Evolutionary conservation across 169 alveolate genomes (phyloP).

Genomic region (Plasmodium vinckei): DNA sequence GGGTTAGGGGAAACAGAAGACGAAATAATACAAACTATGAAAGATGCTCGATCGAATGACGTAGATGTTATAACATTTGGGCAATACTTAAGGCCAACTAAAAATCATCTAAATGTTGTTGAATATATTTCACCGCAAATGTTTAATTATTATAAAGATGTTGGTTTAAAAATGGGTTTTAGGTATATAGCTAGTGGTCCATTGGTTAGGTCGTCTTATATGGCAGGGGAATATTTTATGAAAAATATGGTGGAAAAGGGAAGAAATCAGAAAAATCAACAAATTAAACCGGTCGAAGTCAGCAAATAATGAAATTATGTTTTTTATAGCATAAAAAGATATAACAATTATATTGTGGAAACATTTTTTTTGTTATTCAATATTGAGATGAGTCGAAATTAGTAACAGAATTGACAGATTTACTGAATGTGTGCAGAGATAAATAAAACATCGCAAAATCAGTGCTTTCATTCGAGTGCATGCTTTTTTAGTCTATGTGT

Average conservation of each 20-base stretch:
- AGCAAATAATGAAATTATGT: too few relatives aligned
- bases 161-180: conserved; percentile 80
- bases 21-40: conserved; percentile 76
- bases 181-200: conserved; percentile 84
- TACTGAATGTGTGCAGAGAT: too few relatives aligned
- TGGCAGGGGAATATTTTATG: conserved; percentile 83
- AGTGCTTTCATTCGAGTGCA: too few relatives aligned
- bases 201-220: conserved; percentile 79
- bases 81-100: conserved; percentile 81
- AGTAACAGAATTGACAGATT: too few relatives aligned
- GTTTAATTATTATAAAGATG: conserved; percentile 70
- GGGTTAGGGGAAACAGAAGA: conserved; percentile 82
- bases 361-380: too few relatives aligned
- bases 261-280: neutral
- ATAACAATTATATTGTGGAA: too few relatives aligned
- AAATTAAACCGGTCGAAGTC: too few relatives aligned
- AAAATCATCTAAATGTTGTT: conserved; percentile 79
- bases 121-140: conserved; percentile 77
- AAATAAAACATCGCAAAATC: too few relatives aligned
- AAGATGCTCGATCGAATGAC: conserved; percentile 54
- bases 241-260: conserved; percentile 46
- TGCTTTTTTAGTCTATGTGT: too few relatives aligned
- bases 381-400: too few relatives aligned
- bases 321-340: too few relatives aligned
- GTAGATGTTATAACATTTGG: conserved; percentile 83